A percentile compares a stretch with the other conserved stretches of the same genome.
These are phyloP conservation scores for Pichia sporocuriosa DNA, from an alignment of 805 yeast species.

Conservation along the genomic window DNA sequence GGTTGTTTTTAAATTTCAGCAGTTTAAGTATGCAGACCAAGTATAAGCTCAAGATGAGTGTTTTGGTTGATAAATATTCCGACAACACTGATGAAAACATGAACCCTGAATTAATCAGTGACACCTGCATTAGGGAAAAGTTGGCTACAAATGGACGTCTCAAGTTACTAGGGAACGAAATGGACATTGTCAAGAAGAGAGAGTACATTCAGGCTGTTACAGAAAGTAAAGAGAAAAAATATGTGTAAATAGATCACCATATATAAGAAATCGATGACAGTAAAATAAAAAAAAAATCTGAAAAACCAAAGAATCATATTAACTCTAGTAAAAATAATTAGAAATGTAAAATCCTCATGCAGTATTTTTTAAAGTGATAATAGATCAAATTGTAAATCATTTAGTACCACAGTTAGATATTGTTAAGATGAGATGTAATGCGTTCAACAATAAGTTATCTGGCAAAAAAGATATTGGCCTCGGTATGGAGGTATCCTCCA, in stretches of 20 bases:
- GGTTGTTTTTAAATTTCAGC: conserved; percentile 13
- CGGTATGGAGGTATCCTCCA: too few species aligned
- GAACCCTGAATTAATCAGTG: conserved; percentile 3
- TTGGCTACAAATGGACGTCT: conserved; percentile 42
- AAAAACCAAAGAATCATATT: too few species aligned
- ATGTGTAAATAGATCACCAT: not conserved
- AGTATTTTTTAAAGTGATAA: too few species aligned
- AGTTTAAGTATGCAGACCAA: conserved; percentile 13
- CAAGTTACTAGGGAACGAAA: conserved; percentile 39
- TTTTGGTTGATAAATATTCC: conserved; percentile 8
- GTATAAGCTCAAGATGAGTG: conserved; percentile 22
- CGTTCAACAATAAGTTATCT: too few species aligned
- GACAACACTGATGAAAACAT: not conserved
- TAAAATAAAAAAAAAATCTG: too few species aligned
- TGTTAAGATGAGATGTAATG: too few species aligned
- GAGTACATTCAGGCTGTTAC: conserved; percentile 29
- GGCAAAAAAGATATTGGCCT: too few species aligned
- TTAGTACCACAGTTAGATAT: too few species aligned
- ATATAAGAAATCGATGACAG: too few species aligned
- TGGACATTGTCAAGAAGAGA: conserved; percentile 37
- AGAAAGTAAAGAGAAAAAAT: conserved; percentile 9
- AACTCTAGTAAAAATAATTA: too few species aligned
- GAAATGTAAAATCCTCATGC: too few species aligned
- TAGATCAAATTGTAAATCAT: too few species aligned
- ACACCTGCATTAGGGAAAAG: conserved; percentile 18